Conservation (phyloP, 2,329 filamentous ascomycete species). For the Alternaria alternata region DNA sequence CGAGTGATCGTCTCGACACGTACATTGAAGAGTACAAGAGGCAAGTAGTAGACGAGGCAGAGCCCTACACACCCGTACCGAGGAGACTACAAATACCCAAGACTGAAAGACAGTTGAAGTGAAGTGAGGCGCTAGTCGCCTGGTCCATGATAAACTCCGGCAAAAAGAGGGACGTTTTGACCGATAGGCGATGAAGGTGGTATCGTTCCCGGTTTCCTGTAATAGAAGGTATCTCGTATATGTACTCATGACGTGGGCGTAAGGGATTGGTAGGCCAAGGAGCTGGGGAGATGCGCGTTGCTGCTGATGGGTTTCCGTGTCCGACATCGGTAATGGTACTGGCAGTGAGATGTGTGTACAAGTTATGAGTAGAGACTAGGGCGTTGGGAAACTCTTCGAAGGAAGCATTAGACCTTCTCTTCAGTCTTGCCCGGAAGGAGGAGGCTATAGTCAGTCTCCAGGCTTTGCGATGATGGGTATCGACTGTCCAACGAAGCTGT, state of each 20-base stretch:
- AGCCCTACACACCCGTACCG: no score
- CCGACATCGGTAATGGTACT: not conserved
- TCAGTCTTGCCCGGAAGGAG: not conserved
- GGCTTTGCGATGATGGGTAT: not conserved
- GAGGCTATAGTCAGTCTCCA: not conserved
- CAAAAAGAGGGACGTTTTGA: no score
- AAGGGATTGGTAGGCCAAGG: not conserved
- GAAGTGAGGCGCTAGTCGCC: no score
- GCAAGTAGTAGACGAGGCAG: no score
- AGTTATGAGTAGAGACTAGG: not conserved
- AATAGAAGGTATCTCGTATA: rapidly evolving
- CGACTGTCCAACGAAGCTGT: not conserved
- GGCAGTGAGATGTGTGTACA: not conserved
- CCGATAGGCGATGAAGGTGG: not conserved
- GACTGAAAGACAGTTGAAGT: no score
- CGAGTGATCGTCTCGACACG: no score
- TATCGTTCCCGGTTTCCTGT: not conserved
- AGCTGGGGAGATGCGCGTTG: not conserved
- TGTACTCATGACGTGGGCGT: not conserved
- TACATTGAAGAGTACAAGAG: no score
- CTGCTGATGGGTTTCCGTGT: not conserved
- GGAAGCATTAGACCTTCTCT: not conserved
- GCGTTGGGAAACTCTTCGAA: not conserved
- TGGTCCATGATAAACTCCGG: no score
- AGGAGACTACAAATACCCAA: no score